Evolutionary conservation across 306 rosid genomes (phyloP).

Genomic region (Echinosophora koreensis): DNA sequence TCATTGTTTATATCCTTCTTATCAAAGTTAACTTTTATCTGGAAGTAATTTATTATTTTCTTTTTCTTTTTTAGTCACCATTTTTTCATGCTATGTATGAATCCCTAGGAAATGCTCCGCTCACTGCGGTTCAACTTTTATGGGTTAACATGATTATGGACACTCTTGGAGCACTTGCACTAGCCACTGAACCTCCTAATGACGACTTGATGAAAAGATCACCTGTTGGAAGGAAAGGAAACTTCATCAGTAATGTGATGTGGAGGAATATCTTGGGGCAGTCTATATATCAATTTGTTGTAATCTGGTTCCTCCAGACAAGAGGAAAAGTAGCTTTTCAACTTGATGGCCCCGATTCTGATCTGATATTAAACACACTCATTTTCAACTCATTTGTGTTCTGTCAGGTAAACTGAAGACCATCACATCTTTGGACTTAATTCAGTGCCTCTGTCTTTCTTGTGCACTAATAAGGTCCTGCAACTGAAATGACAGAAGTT

Average conservation of each 20-base stretch:
- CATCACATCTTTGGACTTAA: constrained; percentile 29
- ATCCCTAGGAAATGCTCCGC: constrained; percentile 86
- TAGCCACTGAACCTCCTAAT: constrained; percentile 95
- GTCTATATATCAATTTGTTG: constrained; percentile 81
- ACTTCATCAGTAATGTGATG: constrained; percentile 93
- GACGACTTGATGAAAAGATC: constrained; percentile 87
- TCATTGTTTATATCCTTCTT: constrained; percentile 33
- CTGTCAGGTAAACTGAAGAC: constrained; percentile 78
- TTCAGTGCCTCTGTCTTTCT: not conserved
- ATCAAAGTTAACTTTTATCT: constrained; percentile 33
- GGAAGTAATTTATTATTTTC: not conserved
- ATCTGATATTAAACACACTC: constrained; percentile 81
- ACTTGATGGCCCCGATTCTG: constrained; percentile 75
- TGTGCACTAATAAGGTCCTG: constrained; percentile 9
- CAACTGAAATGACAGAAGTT: constrained; percentile 22
- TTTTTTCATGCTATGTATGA: constrained; percentile 23
- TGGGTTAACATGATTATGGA: constrained; percentile 99
- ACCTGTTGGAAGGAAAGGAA: constrained; percentile 98
- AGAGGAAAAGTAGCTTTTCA: constrained; percentile 80
- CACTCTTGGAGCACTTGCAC: constrained; percentile 98
- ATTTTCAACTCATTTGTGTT: constrained; percentile 97
- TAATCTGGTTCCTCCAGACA: constrained; percentile 91
- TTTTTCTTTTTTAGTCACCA: constrained; percentile 15
- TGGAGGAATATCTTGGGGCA: constrained; percentile 98
- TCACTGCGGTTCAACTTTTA: constrained; percentile 97